These are phyloP conservation scores for Boletus semigastroideus DNA, from an alignment of 1,284 basidiomycete genomes.

Conservation along the genomic window DNA sequence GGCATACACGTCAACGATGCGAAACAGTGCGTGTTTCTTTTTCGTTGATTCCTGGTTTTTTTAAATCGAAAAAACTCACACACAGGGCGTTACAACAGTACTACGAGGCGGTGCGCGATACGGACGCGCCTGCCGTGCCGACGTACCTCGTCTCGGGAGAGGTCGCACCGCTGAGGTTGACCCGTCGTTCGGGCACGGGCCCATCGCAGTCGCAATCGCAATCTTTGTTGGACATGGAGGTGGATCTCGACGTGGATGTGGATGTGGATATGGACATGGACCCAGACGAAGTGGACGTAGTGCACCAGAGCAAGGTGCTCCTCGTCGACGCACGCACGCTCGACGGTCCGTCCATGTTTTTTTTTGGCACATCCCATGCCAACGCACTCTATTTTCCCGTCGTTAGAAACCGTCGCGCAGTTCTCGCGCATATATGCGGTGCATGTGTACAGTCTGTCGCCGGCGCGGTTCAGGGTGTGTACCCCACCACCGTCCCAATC, in stretches of 20 bases:
- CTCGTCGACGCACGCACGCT: slow-evolving; percentile 60
- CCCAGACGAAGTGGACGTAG: slow-evolving; percentile 33
- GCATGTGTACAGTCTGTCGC: slow-evolving; percentile 67
- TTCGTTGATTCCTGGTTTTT: slow-evolving; percentile 1
- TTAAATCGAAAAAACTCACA: no score
- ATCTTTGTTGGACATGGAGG: slow-evolving; percentile 46
- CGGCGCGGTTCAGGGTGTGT: slow-evolving; percentile 57
- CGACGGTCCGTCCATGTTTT: slow-evolving; percentile 46
- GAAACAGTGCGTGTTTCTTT: slow-evolving; percentile 53
- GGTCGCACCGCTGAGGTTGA: slow-evolving; percentile 19
- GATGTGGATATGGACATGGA: slow-evolving; percentile 32
- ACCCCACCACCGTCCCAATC: no score
- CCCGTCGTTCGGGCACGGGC: slow-evolving; percentile 7
- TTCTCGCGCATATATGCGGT: slow-evolving; percentile 51
- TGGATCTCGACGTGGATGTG: slow-evolving; percentile 37
- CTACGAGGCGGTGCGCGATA: slow-evolving; percentile 41
- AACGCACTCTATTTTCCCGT: no score
- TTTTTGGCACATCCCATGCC: neutral
- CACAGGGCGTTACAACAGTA: slow-evolving; percentile 62
- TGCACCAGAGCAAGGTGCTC: slow-evolving; percentile 42
- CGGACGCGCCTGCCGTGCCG: slow-evolving; percentile 49
- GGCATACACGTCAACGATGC: slow-evolving; percentile 70
- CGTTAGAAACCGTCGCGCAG: slow-evolving; percentile 50
- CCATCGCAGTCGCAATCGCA: slow-evolving; percentile 37
- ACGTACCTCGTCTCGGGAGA: slow-evolving; percentile 69